Conservation (phyloP, 2,329 filamentous ascomycete species). For the Diaporthe eres region DNA sequence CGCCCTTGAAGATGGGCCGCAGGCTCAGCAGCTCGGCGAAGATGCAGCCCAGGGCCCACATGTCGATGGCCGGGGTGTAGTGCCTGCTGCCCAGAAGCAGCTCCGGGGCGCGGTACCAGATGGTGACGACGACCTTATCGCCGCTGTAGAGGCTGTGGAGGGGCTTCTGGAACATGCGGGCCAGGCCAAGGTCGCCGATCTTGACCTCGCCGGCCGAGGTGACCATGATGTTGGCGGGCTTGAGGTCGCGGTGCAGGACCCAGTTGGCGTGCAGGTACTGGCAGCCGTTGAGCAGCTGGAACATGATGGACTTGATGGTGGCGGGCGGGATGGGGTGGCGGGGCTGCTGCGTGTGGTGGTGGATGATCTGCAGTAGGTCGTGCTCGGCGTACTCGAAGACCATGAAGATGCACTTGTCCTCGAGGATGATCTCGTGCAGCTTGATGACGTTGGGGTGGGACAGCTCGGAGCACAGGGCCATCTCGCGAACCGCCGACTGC, state of each 20-base stretch:
- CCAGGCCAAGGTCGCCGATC: constrained; percentile 94
- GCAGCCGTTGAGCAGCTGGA: constrained; percentile 93
- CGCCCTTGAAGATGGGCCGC: constrained; percentile 96
- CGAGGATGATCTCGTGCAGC: constrained; percentile 94
- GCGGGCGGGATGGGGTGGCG: constrained; percentile 89
- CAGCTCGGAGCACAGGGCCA: constrained; percentile 95
- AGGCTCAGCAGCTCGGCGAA: constrained; percentile 94
- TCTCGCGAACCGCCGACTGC: constrained; percentile 96
- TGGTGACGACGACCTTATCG: constrained; percentile 98
- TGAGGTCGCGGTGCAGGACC: constrained; percentile 96
- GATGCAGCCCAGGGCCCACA: constrained; percentile 98
- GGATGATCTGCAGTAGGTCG: constrained; percentile 96
- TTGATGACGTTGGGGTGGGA: constrained; percentile 90
- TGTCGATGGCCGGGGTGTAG: constrained; percentile 96
- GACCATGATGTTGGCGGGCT: constrained; percentile 90
- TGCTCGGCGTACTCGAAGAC: constrained; percentile 99
- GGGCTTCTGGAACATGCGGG: constrained; percentile 93
- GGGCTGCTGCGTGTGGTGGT: constrained; percentile 93
- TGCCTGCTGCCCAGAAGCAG: constrained; percentile 92
- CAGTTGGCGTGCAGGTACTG: constrained; percentile 97
- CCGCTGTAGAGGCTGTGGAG: constrained; percentile 91
- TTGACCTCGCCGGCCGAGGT: constrained; percentile 91
- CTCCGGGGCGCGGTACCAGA: constrained; percentile 98
- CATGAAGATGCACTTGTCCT: constrained; percentile 99
- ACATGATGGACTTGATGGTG: constrained; percentile 94